Percentiles rank a stretch among this genome's conserved stretches.
phyloP scores from a whole-genome alignment of 768 basidiomycete genomes.

The Pleurotus salmoneostramineus region DNA sequence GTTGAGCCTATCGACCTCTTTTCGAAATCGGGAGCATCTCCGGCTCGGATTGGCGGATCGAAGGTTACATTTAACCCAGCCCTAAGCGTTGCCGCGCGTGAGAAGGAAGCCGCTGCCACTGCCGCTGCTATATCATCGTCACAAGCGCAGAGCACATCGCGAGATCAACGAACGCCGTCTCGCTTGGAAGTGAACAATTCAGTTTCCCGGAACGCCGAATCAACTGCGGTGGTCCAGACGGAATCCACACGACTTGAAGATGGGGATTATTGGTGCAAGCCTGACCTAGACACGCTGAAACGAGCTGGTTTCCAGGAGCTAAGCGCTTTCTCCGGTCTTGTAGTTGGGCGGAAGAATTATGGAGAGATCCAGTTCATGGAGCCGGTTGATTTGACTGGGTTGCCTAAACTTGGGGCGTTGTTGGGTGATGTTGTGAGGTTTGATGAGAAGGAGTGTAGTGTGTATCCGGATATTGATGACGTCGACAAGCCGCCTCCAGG shows the following conservation, averaged over 20 bases:
- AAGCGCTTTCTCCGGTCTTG: slow-evolving; percentile 67
- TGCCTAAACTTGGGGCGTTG: slow-evolving; percentile 75
- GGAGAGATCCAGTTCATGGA: slow-evolving; percentile 84
- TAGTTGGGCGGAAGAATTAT: slow-evolving; percentile 88
- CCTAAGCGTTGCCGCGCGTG: slow-evolving; percentile 69
- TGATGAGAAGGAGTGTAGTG: slow-evolving; percentile 87
- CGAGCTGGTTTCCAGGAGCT: slow-evolving; percentile 71
- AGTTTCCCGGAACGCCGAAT: slow-evolving; percentile 12
- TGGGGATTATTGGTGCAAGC: slow-evolving; percentile 92
- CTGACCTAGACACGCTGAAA: slow-evolving; percentile 69
- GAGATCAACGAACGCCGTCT: slow-evolving; percentile 24
- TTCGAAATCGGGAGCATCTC: slow-evolving; percentile 40
- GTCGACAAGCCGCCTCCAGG: slow-evolving; percentile 81
- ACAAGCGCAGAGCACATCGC: slow-evolving; percentile 15
- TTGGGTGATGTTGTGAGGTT: slow-evolving; percentile 87
- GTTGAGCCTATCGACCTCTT: slow-evolving; percentile 73
- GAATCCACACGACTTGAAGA: slow-evolving; percentile 50
- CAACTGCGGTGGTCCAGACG: slow-evolving; percentile 19
- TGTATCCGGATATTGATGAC: slow-evolving; percentile 90
- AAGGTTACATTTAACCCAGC: slow-evolving; percentile 75
- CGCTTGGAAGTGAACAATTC: slow-evolving; percentile 32
- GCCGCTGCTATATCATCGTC: slow-evolving; percentile 32
- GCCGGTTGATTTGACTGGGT: slow-evolving; percentile 82
- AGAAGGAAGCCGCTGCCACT: slow-evolving; percentile 56
- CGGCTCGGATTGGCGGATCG: slow-evolving; percentile 35